Evolutionary conservation across 768 basidiomycete genomes (phyloP), one percentile per base, ranked within the genome.

Genomic region (Leccinellum luteum): DNA sequence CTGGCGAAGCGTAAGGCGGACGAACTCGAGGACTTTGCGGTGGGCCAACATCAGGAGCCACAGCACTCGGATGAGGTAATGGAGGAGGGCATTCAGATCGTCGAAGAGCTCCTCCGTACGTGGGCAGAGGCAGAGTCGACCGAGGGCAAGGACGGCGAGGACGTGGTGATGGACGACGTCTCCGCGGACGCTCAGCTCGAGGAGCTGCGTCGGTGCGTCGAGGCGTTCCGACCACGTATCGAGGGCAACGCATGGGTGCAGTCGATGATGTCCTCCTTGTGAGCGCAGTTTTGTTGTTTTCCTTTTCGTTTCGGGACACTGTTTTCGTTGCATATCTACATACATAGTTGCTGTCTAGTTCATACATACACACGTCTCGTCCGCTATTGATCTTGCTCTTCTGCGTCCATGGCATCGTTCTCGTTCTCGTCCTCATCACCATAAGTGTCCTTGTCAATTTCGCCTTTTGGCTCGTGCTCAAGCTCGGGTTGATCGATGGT

Each of bases 1-100:
- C 83, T 93, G 48, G 95, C 92, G n/a, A 90, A 89, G 73, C 80
- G 87, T 25, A 97, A 95, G 67, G 94, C 94, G 0, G 91, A 94
- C 57, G 93, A 95, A 63, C 75, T 97, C 32, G 92, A 94, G 72
- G 90, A 94, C 67, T 93, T 94, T 72, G 85, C 81, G 7, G 78
- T 80, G 30, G 67, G 66, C 66, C 59, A 70, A 49, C 70, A 75
- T 19, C 59, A 66, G 15, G 71, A 77, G 4, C 70, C 79, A 3
- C 78, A 80, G 44, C 78, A 86, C 59, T 72, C 85, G 13, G 69
- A 83, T 28, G 81, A 85, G 15, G 80, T 87, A 48, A 82, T 82
- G 5, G 87, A 93, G 31, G 84, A 90, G 62, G 97, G 97, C 2
- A 85, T 94, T 8, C 74, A 80, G 50, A 80, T 95, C 21, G 84